Evolutionary conservation across 768 basidiomycete species (phyloP).

Genomic region (Phlegmacium glaucopus): DNA sequence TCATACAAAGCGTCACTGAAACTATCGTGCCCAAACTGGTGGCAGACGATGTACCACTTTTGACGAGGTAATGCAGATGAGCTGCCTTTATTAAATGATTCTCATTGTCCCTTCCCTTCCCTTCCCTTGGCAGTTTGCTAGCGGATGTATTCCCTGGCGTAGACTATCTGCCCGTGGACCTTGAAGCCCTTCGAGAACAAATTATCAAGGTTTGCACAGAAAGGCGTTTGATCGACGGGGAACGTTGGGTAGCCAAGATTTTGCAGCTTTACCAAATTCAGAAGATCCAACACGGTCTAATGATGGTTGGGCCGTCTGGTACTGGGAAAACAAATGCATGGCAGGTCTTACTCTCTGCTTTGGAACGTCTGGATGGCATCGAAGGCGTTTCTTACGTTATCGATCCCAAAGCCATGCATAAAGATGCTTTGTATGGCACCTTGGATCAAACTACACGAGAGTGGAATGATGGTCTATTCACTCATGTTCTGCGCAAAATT

Average conservation of each 20-base stretch:
- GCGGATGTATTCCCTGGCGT: slow-evolving; percentile 98
- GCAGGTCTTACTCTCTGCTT: slow-evolving; percentile 87
- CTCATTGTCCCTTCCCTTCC: slow-evolving; percentile 1
- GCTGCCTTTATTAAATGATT: slow-evolving; percentile 3
- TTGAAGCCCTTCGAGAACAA: slow-evolving; percentile 80
- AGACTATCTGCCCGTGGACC: slow-evolving; percentile 84
- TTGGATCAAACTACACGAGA: slow-evolving; percentile 96
- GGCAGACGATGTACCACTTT: slow-evolving; percentile 91
- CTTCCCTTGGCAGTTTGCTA: slow-evolving; percentile 56
- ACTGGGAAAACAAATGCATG: slow-evolving; percentile 97
- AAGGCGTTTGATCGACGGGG: slow-evolving; percentile 79
- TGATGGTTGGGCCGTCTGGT: slow-evolving; percentile 99
- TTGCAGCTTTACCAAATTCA: slow-evolving; percentile 98
- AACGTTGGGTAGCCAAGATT: slow-evolving; percentile 92
- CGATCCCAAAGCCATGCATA: slow-evolving; percentile 98
- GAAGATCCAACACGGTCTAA: slow-evolving; percentile 98
- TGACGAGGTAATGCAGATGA: slow-evolving; percentile 67
- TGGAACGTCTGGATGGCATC: slow-evolving; percentile 86
- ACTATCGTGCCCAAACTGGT: slow-evolving; percentile 98
- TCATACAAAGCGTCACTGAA: slow-evolving; percentile 98
- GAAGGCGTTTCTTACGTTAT: slow-evolving; percentile 97
- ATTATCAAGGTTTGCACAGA: slow-evolving; percentile 86
- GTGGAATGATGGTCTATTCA: slow-evolving; percentile 99
- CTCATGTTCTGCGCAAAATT: slow-evolving; percentile 95
- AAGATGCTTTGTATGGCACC: slow-evolving; percentile 96